These are phyloP conservation scores for Fusarium solani-melongenae DNA, from an alignment of 2,329 filamentous ascomycete species.

Conservation along the genomic window DNA sequence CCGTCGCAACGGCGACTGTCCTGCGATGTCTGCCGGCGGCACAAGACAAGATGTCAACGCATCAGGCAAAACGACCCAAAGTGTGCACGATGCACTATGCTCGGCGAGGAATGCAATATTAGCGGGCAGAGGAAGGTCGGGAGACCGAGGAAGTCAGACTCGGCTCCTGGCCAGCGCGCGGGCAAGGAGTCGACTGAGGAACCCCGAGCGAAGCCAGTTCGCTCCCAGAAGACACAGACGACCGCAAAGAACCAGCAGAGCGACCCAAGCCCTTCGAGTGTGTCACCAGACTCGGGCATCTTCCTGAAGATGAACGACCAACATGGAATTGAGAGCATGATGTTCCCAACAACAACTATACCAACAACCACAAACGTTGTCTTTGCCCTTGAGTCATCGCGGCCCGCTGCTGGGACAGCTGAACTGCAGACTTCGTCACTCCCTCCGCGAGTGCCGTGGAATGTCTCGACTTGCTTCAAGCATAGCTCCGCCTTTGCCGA, in stretches of 20 bases:
- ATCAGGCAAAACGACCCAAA: neutral
- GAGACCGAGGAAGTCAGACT: neutral
- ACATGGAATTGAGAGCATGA: too few relatives aligned
- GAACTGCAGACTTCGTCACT: too few relatives aligned
- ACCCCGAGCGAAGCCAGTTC: neutral
- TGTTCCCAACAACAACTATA: too few relatives aligned
- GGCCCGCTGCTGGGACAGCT: too few relatives aligned
- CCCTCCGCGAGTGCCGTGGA: too few relatives aligned
- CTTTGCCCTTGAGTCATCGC: too few relatives aligned
- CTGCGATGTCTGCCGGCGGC: neutral
- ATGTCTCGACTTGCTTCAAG: too few relatives aligned
- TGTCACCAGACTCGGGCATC: too few relatives aligned
- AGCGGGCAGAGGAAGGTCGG: neutral
- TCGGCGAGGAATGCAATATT: neutral
- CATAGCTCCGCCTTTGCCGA: too few relatives aligned
- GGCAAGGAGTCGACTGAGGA: neutral
- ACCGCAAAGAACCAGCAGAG: neutral
- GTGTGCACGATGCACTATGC: neutral
- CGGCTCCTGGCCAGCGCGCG: neutral
- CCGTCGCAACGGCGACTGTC: neutral
- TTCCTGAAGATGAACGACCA: too few relatives aligned
- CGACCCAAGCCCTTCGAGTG: too few relatives aligned
- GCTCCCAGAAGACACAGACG: neutral
- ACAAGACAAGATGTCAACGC: neutral
- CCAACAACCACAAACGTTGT: too few relatives aligned